These are phyloP conservation scores for Chalciporus sphaerocephalus DNA, from an alignment of 768 basidiomycete species.

Conservation along the genomic window DNA sequence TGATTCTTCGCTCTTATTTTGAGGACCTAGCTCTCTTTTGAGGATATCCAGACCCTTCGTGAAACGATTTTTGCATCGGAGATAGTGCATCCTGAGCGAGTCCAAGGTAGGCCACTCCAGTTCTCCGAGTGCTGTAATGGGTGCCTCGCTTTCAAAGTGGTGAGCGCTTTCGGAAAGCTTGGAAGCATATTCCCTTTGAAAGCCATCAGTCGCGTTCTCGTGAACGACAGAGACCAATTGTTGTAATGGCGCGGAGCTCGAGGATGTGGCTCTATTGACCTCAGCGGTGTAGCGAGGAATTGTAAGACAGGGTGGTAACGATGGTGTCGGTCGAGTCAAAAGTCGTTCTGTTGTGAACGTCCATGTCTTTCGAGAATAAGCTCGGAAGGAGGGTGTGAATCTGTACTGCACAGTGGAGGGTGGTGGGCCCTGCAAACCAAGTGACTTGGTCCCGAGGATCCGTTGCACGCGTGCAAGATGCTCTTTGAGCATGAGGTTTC, in stretches of 20 bases:
- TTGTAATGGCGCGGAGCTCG: background rate
- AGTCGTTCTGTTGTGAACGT: background rate
- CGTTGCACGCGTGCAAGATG: slow-evolving; percentile 13
- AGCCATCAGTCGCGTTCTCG: slow-evolving; percentile 1
- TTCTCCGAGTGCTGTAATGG: background rate
- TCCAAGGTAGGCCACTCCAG: background rate
- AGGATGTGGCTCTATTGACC: background rate
- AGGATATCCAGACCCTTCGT: background rate
- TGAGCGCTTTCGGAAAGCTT: slow-evolving; percentile 9
- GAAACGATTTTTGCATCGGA: slow-evolving; percentile 6
- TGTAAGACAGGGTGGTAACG: background rate
- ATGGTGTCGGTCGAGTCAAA: slow-evolving; percentile 6
- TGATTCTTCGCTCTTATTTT: too few relatives aligned
- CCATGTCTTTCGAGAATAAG: background rate
- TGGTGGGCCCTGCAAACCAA: background rate
- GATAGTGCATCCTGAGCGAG: slow-evolving; percentile 10
- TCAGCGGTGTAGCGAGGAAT: background rate
- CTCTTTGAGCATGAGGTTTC: slow-evolving; percentile 12
- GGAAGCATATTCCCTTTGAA: slow-evolving; percentile 12
- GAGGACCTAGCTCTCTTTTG: too few relatives aligned
- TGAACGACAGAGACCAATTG: slow-evolving; percentile 4
- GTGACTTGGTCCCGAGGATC: slow-evolving; percentile 2
- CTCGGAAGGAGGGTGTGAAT: background rate
- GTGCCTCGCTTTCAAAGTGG: slow-evolving; percentile 7
- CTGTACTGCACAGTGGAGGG: background rate